Evolutionary conservation across 2,329 filamentous ascomycete genomes (phyloP).

Genomic region (Aspergillus puulaauensis): DNA sequence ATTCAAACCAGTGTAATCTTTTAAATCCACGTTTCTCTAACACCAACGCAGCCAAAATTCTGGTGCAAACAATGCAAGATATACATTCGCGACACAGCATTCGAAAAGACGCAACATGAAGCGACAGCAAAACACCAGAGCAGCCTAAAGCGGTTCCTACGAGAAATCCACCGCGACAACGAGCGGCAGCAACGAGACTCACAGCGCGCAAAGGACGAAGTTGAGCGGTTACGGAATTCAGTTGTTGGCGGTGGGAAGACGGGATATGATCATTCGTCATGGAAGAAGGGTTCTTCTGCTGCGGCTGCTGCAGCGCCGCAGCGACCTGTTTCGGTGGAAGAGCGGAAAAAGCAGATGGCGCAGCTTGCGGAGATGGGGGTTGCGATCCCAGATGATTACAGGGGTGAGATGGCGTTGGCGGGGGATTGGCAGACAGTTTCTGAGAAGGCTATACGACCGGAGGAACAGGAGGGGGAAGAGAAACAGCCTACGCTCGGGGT

Average conservation of each 20-base stretch:
- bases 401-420: conserved; percentile 79
- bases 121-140: conserved; percentile 80
- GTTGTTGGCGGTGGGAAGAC: conserved; percentile 48
- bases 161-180: conserved; percentile 81
- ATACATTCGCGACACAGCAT: conserved; percentile 87
- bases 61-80: conserved; percentile 97
- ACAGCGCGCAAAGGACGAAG: conserved; percentile 77
- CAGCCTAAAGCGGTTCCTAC: conserved; percentile 82
- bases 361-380: conserved; percentile 88
- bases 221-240: conserved; percentile 80
- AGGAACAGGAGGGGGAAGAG: conserved; percentile 44
- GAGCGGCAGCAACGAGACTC: conserved; percentile 79
- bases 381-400: conserved; percentile 73
- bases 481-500: conserved; percentile 46
- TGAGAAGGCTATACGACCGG: conserved; percentile 35
- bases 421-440: conserved; percentile 81
- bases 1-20: neutral
- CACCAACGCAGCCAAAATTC: conserved; percentile 66
- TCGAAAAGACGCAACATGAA: conserved; percentile 88
- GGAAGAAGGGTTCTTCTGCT: conserved; percentile 25
- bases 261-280: conserved; percentile 19
- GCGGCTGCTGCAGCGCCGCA: conserved; percentile 29
- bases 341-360: conserved; percentile 79
- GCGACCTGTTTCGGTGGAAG: conserved; percentile 55
- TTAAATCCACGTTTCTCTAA: conserved; percentile 19